Base-by-base conservation (phyloP, 1,284 basidiomycete genomes). In the Vanrija humicola region DNA sequence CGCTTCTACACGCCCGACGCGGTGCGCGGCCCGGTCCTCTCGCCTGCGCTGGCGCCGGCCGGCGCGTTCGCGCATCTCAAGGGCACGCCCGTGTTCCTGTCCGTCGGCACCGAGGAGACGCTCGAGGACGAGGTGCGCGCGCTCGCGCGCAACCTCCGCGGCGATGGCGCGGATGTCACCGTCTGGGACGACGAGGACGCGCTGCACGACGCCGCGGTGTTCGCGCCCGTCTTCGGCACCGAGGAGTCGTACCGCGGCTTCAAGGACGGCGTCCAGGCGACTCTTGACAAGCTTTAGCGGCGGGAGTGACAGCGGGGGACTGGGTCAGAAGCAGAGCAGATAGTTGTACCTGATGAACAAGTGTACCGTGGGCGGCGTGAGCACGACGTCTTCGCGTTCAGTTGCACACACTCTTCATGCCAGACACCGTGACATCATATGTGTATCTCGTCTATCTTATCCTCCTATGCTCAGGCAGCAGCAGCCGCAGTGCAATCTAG, bases 91-190 rank as follows among this genome's bases (percentile, higher is more conserved):
- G 64, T 68, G 34, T 69, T 68, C 46, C 42, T 72, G 15, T 63
- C 65, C 38, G 56, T 66, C 16, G 73, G 73, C 4, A 67, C 65
- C 9, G 63, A 61, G 16, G 73, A 75, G 63, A 46, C 65, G 34
- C 58, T 75, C 49, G 52, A 57, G 12, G 67, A 67, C 47, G 71
- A 75, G 58, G 61, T 64, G 21, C 38, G 62, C 19, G 58, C 56
- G 5, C 53, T 73, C 21, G 59, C 55, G 5, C 38, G 54, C 14
- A 55, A 56, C 25, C 65, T 75, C 71, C 59, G 57, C 49, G 53
- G 55, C 18, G 70, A 64, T 38, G 68, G 66, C 12, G 66, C 72
- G 6, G 53, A 64, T 34, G 63, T 71, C 5, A 47, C 18, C 0
- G 15, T 64, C 6, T 51, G 34, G 34, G 34, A 34, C 34, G 34